Evolutionary conservation across 2,329 filamentous ascomycete genomes (phyloP), one percentile per base, ranked within the genome.

Genomic region (Beauveria sp.): DNA sequence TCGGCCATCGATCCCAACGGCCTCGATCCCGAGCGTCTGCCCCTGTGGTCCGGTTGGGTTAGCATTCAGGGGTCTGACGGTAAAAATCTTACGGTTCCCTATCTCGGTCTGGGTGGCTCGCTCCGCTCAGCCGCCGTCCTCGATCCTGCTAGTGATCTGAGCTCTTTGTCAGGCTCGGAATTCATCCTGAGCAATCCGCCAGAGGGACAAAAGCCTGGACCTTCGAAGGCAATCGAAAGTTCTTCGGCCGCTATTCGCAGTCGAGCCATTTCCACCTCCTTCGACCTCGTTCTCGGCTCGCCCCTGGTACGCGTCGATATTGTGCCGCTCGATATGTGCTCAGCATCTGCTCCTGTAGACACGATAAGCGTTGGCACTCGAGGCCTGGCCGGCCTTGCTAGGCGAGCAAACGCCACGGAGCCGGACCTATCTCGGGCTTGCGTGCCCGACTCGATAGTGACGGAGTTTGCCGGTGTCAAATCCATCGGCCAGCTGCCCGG

Each of bases 21-120:
- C 28, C 50, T 51, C 8, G 18, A 52, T 40, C n/a, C 50, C 6
- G 1, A 51, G 50, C 59, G 59, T 20, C 51, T 65, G 40, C 59
- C 59, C 9, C 5, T 65, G 7, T 63, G 55, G 64, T 65, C 64
- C n/a, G 60, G 64, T 42, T 65, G 59, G 62, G 18, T 65, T 18
- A 20, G 42, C 50, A 42, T 65, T 28, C 16, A 54, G 18, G 59
- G 59, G 3, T 63, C 64, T 26, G 62, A 64, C 31, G 62, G 62
- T 26, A 57, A n/a, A 24, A 57, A 58, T 5, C 24, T 62, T 20
- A 62, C 60, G 4, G 54, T 65, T 22, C 64, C 62, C 12, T 65
- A 63, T 34, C 64, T 63, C 14, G 62, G 64, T 14, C 22, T 63
- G 1, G 48, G 40, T 16, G 50, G 50, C 31, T 52, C 31, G 28